These are phyloP conservation scores for Vitis labrusca DNA, from an alignment of 164 flowering plant genomes.

Conservation along the genomic window DNA sequence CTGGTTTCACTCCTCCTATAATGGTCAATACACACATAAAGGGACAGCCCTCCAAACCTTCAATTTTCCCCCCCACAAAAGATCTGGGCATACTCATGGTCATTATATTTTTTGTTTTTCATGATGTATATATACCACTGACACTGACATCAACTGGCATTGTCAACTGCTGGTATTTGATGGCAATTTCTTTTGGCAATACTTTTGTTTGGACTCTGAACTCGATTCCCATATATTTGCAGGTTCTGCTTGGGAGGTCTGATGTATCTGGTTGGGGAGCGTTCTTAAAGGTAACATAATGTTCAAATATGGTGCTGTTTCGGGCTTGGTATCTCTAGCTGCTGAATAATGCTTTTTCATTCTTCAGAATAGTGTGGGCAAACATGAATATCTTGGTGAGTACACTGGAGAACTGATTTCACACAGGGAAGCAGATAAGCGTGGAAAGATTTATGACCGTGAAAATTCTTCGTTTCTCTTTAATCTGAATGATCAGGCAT, in stretches of 20 bases:
- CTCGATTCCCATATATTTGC: constrained; percentile 17
- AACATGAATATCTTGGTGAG: constrained; percentile 96
- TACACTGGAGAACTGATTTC: constrained; percentile 98
- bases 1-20: no score
- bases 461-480: constrained; percentile 98
- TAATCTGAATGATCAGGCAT: constrained; percentile 94
- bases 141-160: no score
- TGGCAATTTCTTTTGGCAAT: constrained; percentile 1
- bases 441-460: constrained; percentile 98
- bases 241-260: constrained; percentile 96
- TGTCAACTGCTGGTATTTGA: background rate
- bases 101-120: no score
- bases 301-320: background rate
- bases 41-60: no score
- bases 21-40: no score
- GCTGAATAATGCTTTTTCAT: constrained; percentile 1
- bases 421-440: constrained; percentile 97
- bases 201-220: background rate
- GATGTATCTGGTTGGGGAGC: constrained; percentile 99
- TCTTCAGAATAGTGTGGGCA: constrained; percentile 85
- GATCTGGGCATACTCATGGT: no score
- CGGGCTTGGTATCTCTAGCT: background rate
- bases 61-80: no score
- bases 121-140: no score
- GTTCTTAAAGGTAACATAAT: constrained; percentile 74